Evolutionary conservation across 345 rosid species (phyloP), one percentile per base, ranked within the genome.

Genomic region (Hibiscus trionum): DNA sequence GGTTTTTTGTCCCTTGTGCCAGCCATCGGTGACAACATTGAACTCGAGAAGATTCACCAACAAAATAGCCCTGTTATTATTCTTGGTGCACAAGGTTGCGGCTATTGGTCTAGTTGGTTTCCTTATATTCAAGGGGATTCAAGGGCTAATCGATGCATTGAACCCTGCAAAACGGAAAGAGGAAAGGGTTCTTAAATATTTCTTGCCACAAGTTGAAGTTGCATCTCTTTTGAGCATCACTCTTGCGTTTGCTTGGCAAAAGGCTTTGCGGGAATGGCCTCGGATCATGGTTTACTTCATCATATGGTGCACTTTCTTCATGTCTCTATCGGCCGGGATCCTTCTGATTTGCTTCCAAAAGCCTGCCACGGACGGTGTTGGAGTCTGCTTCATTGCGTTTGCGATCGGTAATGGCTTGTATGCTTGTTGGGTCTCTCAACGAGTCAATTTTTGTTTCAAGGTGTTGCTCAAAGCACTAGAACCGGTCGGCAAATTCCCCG

Each of bases 271-370:
- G 63, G 11, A 52, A 53, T 87, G 99, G 98, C 99, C 99, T 47
- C 46, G 21, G 16, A 72, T 90, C 80, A 93, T 89, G 99, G 83
- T 93, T 77, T 93, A 91, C 76, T 85, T 95, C 86, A 93, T 87
- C 60, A 72, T 93, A 6, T 95, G 99, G 99, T 77, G 91, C 75
- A 80, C 88, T 7, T 95, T 87, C 61, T 15, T 88, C 56, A 79
- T 83, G 88, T 84, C 98, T 3, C 69, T 93, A 24, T 81, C 99
- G 0, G 93, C 99, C 2, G 98, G 99, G 10, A 85, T 89, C 68
- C 99, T 96, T 81, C 76, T 96, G 31, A 84, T 96, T 61, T 96
- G 99, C 88, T 93, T 89, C 82, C 98, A 96, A 73, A 87, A 73
- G 75, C 80, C 98, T 68, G 44, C 96, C 11, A 96, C 99, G 0